Evolutionary conservation across 805 yeast genomes (phyloP), one percentile per base, ranked within the genome.

Genomic region (Lipomyces mesembrius): DNA sequence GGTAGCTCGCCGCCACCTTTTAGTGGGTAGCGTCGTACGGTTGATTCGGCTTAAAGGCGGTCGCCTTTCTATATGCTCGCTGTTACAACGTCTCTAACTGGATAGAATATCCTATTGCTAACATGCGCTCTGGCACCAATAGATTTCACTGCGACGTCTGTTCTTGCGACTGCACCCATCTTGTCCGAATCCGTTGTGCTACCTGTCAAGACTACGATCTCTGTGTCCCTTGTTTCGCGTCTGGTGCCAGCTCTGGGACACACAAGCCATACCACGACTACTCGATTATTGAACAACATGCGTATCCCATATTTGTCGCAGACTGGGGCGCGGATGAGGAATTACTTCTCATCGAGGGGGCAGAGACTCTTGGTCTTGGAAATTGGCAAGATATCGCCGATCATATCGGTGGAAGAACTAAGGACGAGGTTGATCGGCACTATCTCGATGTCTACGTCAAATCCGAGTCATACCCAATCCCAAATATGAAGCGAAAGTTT

Each of bases 311-410:
- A 9, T 88, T 96, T 72, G 90, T 87, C 61, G 85, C 84, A 64
- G 93, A 89, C 64, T 95, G 71, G 71, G 99, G 99, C 49, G 99
- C 99, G 0, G 99, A 95, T 79, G 99, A 95, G 77, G 99, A 95
- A 78, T 76, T 93, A 64, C 82, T 91, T 39, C 80, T 95, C 66
- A 85, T 96, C 14, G 97, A 92, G 77, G 98, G 98, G 8, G 88
- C 96, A 56, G 97, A 95, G 77, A 88, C 91, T 9, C 84, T 86
- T 57, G 99, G 99, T 12, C 57, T 95, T 63, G 99, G 99, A 1
- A 92, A 93, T 77, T 95, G 99, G 99, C 97, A 91, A 75, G 99
- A 95, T 77, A 86, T 96, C n/a, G 89, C 97, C 11, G 98, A 95
- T 75, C 97, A 91, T 75, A 91, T 96, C 63, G 98, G 98, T 12